Evolutionary conservation across 1,284 basidiomycete species (phyloP), one percentile per base, ranked within the genome.

Genomic region (Marasmius tenuissimus): DNA sequence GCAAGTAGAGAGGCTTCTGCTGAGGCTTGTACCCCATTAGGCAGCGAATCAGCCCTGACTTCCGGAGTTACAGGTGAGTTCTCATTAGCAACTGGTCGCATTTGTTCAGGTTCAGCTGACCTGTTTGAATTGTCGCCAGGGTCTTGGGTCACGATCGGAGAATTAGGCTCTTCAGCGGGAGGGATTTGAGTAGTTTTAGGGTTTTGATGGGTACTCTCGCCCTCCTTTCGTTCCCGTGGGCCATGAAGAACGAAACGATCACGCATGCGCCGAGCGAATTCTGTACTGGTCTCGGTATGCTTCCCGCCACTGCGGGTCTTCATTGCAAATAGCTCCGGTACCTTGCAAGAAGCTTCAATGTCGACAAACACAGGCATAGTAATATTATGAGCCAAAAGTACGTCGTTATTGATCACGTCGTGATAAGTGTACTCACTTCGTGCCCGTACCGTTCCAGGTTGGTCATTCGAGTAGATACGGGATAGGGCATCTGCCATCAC

Each of bases 221-320:
- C 59, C 62, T 63, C 62, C 49, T 48, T 63, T 63, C 38, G 59
- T 63, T 61, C 35, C 56, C 16, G 45, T 47, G 45, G 45, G 2
- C 45, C 45, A 1, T 5, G 45, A n/a, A 47, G 45, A 47, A 47
- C 45, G 45, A 47, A 47, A 47, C 16, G 6, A n/a, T 47, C 45
- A 10, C 45, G 2, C 45, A 47, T 47, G 2, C 45, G 45, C 45
- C 16, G 8, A 20, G 45, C 45, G n/a, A 47, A 47, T n/a, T 47
- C 45, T 2, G 5, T 5, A n/a, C 45, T 47, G 16, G 45, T n/a
- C 33, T 52, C 45, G 51, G 12, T 27, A 39, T 3, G 27, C 47
- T 18, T 50, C 3, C 12, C 33, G 18, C 14, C 45, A 48, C 33
- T 40, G 10, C 14, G 53, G n/a, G 20, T 55, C 35, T 14, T 16